Base-by-base conservation (phyloP, 495 filamentous ascomycete genomes). In the Talaromyces borbonicus region DNA sequence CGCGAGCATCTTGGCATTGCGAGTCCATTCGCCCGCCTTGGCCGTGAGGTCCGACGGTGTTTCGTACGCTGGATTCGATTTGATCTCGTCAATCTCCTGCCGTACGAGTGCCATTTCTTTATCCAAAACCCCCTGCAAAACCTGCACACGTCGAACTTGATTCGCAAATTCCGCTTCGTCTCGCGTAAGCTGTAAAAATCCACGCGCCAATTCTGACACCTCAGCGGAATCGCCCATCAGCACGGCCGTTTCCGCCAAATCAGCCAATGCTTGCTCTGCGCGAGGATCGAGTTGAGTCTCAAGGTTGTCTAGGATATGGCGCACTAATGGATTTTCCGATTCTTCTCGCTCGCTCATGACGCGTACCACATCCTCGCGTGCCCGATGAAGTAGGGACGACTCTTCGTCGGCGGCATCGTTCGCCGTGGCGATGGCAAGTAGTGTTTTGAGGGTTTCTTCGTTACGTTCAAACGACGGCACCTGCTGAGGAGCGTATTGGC, bases 381-480 rank as follows among this genome's bases (percentile, higher is more conserved):
- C 65, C 11, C 59, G 56, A 16, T 69, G 61, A 15, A 84, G 59
- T 4, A 85, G 58, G 3, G 67, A 58, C 9, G 74, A 69, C 52
- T 88, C 80, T 49, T 94, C 87, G 51, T 95, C 86, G 14, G 87
- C 88, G 7, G 77, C 60, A 55, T 94, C 87, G 66, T 92, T 95
- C 30, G 79, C 73, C 8, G 79, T 69, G 18, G 85, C 82, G 8
- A 96, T 71, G 12, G 83, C 77, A 7, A 93, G 73, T 4, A 96
- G 68, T 4, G 77, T 80, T 43, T 78, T 81, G 19, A 96, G 71
- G 1, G 89, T 95, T 47, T 88, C 84, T 36, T 79, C 72, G 56
- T 90, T 95, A 53, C 86, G 80, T 63, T 96, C 90, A 61, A 94
- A 92, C 4, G 69, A 52, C 1, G 81, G 83, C 1, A 79, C 53